Conservation (phyloP, 2,329 filamentous ascomycete genomes). For the Monosporascus cannonballus region DNA sequence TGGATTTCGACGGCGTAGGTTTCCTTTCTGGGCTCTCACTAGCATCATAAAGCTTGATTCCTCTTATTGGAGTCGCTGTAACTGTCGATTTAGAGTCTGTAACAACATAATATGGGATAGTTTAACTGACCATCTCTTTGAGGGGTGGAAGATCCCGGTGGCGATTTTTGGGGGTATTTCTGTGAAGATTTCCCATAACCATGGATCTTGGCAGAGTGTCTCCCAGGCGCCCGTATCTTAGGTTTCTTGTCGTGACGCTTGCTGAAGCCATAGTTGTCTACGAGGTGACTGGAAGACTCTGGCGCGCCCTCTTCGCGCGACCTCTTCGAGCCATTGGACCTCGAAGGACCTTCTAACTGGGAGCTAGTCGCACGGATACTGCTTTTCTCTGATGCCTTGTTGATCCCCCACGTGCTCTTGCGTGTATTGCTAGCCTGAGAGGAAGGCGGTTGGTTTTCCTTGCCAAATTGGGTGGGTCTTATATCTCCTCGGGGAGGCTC, state of each 20-base stretch:
- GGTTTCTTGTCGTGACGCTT: slow-evolving; percentile 4
- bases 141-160: slow-evolving; percentile 7
- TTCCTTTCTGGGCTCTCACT: slow-evolving; percentile 8
- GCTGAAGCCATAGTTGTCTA: slow-evolving; percentile 7
- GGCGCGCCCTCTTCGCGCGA: slow-evolving; percentile 9
- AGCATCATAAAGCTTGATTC: background rate
- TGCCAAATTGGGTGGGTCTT: slow-evolving; percentile 25
- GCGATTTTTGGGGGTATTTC: slow-evolving; percentile 9
- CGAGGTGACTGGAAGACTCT: slow-evolving; percentile 7
- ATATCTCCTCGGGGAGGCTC: slow-evolving; percentile 25
- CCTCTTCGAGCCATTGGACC: slow-evolving; percentile 19
- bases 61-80: background rate
- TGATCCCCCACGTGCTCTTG: slow-evolving; percentile 1
- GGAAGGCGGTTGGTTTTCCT: background rate
- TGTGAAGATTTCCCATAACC: slow-evolving; percentile 9
- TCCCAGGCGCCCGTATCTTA: slow-evolving; percentile 4
- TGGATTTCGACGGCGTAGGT: slow-evolving; percentile 1
- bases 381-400: slow-evolving; percentile 1
- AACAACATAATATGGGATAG: background rate
- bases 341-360: slow-evolving; percentile 7
- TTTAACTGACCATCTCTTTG: slow-evolving; percentile 6
- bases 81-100: background rate
- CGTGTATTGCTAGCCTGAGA: slow-evolving; percentile 2
- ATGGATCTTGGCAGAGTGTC: slow-evolving; percentile 10
- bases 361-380: background rate